phyloP scores from a whole-genome alignment of 371 early-diverging fungal species.

The Fennellomyces sp. region DNA sequence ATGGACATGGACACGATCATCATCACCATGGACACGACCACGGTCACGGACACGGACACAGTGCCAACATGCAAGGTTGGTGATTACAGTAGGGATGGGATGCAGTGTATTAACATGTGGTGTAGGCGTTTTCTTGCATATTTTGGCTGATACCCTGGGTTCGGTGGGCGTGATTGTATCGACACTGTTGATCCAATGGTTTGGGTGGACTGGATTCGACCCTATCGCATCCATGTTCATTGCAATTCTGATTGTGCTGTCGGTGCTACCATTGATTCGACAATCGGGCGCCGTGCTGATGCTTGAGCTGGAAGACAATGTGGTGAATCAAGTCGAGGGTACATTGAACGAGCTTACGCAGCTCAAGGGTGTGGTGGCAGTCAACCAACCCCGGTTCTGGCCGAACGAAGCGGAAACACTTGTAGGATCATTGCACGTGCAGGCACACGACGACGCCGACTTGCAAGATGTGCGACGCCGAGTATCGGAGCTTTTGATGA shows the following conservation, averaged over 20 bases:
- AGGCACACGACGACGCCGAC: conserved; percentile 39
- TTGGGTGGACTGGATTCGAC: conserved; percentile 94
- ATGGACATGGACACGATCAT: conserved; percentile 53
- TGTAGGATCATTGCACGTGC: conserved; percentile 61
- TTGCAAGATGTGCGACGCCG: conserved; percentile 31
- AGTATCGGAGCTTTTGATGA: conserved; percentile 37
- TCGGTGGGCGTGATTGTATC: conserved; percentile 95
- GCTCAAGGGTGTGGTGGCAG: conserved; percentile 48
- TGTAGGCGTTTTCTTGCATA: conserved; percentile 91
- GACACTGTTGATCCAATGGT: conserved; percentile 83
- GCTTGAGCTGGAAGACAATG: conserved; percentile 55
- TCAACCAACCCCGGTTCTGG: conserved; percentile 61
- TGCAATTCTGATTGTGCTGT: conserved; percentile 82
- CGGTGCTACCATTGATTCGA: conserved; percentile 84
- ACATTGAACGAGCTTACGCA: conserved; percentile 54
- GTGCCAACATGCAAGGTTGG: conserved; percentile 75
- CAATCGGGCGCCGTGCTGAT: conserved; percentile 66
- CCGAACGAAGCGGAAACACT: conserved; percentile 63
- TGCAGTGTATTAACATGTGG: not conserved
- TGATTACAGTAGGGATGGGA: not conserved
- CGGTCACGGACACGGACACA: conserved; percentile 46
- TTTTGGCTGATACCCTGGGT: conserved; percentile 95
- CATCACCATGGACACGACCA: conserved; percentile 59
- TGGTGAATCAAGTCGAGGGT: conserved; percentile 51
- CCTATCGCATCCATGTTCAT: conserved; percentile 95